These are phyloP conservation scores for Jacaranda copaia DNA, from an alignment of 257 asterid genomes.

Conservation along the genomic window DNA sequence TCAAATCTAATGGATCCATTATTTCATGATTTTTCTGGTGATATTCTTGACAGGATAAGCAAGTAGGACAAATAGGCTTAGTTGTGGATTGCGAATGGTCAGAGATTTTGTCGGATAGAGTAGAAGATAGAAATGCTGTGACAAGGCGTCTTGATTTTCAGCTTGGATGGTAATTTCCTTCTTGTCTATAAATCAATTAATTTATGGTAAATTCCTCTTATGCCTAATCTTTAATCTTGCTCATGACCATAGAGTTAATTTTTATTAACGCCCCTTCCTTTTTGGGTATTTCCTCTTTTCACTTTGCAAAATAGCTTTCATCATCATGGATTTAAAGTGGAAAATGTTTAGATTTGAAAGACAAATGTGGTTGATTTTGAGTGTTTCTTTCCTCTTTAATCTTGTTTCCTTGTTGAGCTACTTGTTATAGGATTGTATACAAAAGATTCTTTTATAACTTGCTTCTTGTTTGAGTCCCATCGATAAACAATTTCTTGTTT, in stretches of 20 bases:
- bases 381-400: background rate
- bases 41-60: slow-evolving; percentile 42
- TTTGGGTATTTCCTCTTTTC: background rate
- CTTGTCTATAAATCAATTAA: background rate
- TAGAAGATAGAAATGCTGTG: slow-evolving; percentile 59
- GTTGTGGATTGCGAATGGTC: slow-evolving; percentile 69
- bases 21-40: no score
- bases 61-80: slow-evolving; percentile 62
- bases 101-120: slow-evolving; percentile 50
- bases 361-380: no score
- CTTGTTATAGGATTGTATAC: background rate
- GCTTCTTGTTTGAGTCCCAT: background rate
- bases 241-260: background rate
- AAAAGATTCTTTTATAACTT: no score
- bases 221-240: background rate
- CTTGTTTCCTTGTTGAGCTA: background rate
- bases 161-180: slow-evolving; percentile 61
- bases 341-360: background rate
- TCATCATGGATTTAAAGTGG: background rate
- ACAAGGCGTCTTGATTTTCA: slow-evolving; percentile 67
- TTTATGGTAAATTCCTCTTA: background rate
- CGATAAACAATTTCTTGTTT: background rate
- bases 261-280: background rate
- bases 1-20: no score
- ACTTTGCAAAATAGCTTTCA: background rate